These are phyloP conservation scores for Sphaerulina vaccinii DNA, from an alignment of 2,329 filamentous ascomycete genomes.

Conservation along the genomic window DNA sequence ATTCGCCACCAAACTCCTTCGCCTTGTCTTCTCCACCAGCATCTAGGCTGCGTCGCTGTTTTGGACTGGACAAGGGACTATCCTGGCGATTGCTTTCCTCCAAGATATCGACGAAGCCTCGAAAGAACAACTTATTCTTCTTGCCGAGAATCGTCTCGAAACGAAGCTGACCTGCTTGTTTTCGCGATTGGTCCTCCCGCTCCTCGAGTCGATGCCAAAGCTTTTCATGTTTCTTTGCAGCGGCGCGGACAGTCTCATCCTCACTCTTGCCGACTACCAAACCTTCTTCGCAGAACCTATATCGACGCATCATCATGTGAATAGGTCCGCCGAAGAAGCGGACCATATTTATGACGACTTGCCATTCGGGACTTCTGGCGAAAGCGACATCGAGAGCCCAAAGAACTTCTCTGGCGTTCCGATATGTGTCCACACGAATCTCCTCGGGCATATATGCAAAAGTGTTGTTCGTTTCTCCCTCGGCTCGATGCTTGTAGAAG, in stretches of 20 bases:
- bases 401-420: slow-evolving; percentile 33
- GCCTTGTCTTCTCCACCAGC: not conserved
- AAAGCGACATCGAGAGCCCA: slow-evolving; percentile 38
- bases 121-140: slow-evolving; percentile 10
- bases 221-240: slow-evolving; percentile 34
- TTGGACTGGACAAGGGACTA: not conserved
- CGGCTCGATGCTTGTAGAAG: slow-evolving; percentile 38
- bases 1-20: slow-evolving; percentile 1
- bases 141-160: slow-evolving; percentile 12
- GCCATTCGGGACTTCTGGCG: slow-evolving; percentile 11
- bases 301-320: slow-evolving; percentile 39
- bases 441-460: slow-evolving; percentile 34
- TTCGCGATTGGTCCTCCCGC: not conserved
- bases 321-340: slow-evolving; percentile 37
- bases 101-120: slow-evolving; percentile 9
- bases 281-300: slow-evolving; percentile 39
- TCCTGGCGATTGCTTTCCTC: slow-evolving; percentile 1
- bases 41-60: not conserved
- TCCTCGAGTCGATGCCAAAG: slow-evolving; percentile 38
- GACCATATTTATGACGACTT: slow-evolving; percentile 29
- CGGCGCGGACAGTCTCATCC: slow-evolving; percentile 26
- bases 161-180: not conserved
- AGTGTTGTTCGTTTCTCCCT: slow-evolving; percentile 39
- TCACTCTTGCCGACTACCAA: slow-evolving; percentile 34
- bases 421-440: slow-evolving; percentile 29